phyloP scores from a whole-genome alignment of 2,329 filamentous ascomycete species.

The Orbilia brochopaga region DNA sequence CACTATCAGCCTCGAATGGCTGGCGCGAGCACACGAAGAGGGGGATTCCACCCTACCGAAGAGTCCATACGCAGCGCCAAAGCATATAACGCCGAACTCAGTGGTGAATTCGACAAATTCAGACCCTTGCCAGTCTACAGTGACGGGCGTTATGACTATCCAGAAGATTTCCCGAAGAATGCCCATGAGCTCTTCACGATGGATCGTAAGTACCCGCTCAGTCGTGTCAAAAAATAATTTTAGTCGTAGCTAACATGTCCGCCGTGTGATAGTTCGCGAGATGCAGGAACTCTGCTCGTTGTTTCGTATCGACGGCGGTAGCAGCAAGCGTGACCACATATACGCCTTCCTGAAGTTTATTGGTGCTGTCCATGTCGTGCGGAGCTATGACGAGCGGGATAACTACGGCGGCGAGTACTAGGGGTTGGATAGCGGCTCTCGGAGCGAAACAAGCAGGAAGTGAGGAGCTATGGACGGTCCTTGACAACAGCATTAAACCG shows the following conservation, averaged over 20 bases:
- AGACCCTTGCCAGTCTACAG: conserved; percentile 29
- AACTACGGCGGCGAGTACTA: conserved; percentile 38
- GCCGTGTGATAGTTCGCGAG: conserved; percentile 29
- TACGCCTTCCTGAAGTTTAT: conserved; percentile 38
- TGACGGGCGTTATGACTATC: conserved; percentile 36
- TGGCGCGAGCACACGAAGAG: conserved; percentile 36
- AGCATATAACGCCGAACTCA: conserved; percentile 44
- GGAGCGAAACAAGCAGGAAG: not conserved
- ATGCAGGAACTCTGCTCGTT: conserved; percentile 47
- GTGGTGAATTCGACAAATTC: conserved; percentile 39
- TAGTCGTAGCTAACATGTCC: not conserved
- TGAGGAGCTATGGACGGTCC: not conserved
- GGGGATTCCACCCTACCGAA: conserved; percentile 32
- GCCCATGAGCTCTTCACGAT: conserved; percentile 41
- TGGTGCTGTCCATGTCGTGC: conserved; percentile 29
- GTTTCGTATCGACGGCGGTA: conserved; percentile 38
- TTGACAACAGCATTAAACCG: not conserved
- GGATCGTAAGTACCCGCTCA: conserved; percentile 27
- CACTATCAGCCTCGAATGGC: conserved; percentile 43
- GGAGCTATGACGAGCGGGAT: conserved; percentile 36
- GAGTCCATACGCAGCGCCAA: conserved; percentile 26
- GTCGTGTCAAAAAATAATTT: not conserved
- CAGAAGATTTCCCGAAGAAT: conserved; percentile 42
- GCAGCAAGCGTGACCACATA: conserved; percentile 30
- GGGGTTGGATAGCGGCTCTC: not conserved